Base-by-base conservation (phyloP, 495 filamentous ascomycete species). In the Neurospora sp. region DNA sequence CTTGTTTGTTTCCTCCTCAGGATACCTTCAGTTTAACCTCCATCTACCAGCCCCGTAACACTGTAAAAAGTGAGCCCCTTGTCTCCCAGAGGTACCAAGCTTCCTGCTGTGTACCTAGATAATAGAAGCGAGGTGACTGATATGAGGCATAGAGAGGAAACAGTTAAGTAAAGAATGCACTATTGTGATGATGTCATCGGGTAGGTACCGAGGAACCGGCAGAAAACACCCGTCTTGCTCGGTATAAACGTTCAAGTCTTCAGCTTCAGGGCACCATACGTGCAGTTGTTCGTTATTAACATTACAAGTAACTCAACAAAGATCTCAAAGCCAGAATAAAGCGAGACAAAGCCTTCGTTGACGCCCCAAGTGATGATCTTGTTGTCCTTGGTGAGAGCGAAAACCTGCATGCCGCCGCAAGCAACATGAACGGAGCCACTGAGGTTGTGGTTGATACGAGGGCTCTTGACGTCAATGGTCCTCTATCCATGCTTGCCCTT, bases 291-390 rank as follows among this genome's bases (percentile, higher is more conserved):
- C 42, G 18, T 9, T n/a, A 44, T n/a, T 9, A 18, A 18, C 6
- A 44, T n/a, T 44, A 44, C 16, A 44, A 18, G 18, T 2, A 44
- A n/a, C 18, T 44, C 42, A 7, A n/a, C 16, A 18, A 44, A 44
- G 3, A n/a, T 4, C 18, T 1, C 18, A 4, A 10, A n/a, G 42
- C 12, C 42, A 44, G 7, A 44, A n/a, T 18, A 18, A 18, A 18
- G 16, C 14, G 6, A 42, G 5, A 18, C 16, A 44, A 44, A 44
- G 16, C 16, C 7, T 44, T 90, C 88, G 74, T 92, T 92, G 70
- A 91, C 89, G 75, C 90, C 90, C 90, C 90, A 92, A 3, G 90
- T 90, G 39, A 90, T 79, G 72, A 92, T 89, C 77, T 84, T 85
- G 80, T 90, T 90, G 76, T 91, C 88, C 37, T 85, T 82, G 27